These are phyloP conservation scores for Hordeum marinum DNA, from an alignment of 176 grass and related monocot genomes.

Conservation along the genomic window DNA sequence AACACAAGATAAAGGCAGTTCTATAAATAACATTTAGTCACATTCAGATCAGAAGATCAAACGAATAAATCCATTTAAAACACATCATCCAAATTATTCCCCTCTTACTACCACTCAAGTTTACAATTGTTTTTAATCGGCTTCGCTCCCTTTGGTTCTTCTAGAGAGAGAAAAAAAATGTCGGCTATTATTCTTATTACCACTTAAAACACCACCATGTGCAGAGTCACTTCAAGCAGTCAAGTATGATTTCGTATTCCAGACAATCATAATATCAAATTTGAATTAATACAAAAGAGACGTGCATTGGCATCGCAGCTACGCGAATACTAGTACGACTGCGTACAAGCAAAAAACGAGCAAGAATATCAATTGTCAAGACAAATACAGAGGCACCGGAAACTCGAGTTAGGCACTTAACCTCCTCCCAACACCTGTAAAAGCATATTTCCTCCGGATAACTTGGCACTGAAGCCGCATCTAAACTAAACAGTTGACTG, in stretches of 20 bases:
- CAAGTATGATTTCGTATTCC: neutral
- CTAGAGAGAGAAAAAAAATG: neutral
- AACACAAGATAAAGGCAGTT: neutral
- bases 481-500: neutral
- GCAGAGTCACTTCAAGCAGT: neutral
- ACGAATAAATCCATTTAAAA: constrained; percentile 3
- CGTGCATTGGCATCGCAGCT: neutral
- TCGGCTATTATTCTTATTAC: neutral
- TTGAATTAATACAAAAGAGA: neutral
- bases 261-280: neutral
- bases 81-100: neutral
- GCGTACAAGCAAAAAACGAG: neutral
- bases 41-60: constrained; percentile 4
- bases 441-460: no score
- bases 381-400: neutral
- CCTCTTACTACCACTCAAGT: neutral
- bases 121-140: neutral
- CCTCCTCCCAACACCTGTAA: neutral
- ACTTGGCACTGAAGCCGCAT: no score
- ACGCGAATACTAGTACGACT: neutral
- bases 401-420: neutral
- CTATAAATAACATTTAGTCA: neutral
- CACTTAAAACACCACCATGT: neutral
- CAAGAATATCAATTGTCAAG: neutral
- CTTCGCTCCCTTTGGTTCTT: no score